phyloP scores from a whole-genome alignment of 2,329 filamentous ascomycete genomes.

The Laburnicola sp. region DNA sequence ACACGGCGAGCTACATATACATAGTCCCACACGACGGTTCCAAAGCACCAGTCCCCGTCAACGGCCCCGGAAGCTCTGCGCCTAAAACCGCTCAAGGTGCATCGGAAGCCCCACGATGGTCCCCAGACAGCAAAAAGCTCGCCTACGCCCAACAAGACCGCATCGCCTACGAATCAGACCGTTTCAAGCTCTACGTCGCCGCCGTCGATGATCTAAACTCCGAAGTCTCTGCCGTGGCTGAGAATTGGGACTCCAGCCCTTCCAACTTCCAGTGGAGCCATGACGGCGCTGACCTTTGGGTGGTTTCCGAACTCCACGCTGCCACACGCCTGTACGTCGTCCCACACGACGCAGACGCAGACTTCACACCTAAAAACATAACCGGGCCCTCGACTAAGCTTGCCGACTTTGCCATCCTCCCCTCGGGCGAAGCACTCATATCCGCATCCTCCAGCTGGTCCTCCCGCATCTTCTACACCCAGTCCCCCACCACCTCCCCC shows the following conservation, averaged over 20 bases:
- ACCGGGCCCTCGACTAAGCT: constrained; percentile 48
- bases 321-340: constrained; percentile 59
- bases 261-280: constrained; percentile 33
- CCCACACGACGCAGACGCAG: constrained; percentile 59
- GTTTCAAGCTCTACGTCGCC: constrained; percentile 56
- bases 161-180: constrained; percentile 74
- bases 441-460: constrained; percentile 39
- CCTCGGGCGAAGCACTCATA: constrained; percentile 59
- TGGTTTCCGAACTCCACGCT: constrained; percentile 38
- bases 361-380: constrained; percentile 48
- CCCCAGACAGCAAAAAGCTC: constrained; percentile 69
- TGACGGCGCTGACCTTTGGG: constrained; percentile 37
- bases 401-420: constrained; percentile 56
- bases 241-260: constrained; percentile 41
- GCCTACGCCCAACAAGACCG: constrained; percentile 76
- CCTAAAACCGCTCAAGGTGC: constrained; percentile 61
- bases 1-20: constrained; percentile 83
- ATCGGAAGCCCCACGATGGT: constrained; percentile 69
- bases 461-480: constrained; percentile 38
- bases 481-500: constrained; percentile 36
- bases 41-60: constrained; percentile 35
- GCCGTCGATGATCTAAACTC: constrained; percentile 35
- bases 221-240: constrained; percentile 31
- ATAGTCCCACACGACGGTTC: constrained; percentile 69
- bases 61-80: constrained; percentile 36